phyloP scores from a whole-genome alignment of 1,284 basidiomycete genomes.

The Anthracocystis panici-leucophaei region DNA sequence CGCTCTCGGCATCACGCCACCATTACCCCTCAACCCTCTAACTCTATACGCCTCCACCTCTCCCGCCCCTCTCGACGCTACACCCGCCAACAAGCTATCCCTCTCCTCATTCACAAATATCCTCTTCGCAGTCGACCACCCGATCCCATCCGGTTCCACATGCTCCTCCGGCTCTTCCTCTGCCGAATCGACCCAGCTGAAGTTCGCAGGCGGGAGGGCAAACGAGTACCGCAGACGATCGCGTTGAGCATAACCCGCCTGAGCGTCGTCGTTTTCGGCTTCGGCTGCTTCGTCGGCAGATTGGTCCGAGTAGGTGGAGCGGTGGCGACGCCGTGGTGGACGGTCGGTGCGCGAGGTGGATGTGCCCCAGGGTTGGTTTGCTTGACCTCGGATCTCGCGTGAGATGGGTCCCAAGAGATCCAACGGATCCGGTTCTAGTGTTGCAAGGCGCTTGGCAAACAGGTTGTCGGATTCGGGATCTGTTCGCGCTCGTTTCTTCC shows the following conservation, averaged over 20 bases:
- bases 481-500: conserved; percentile 23
- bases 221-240: conserved; percentile 41
- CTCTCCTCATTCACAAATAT: conserved; percentile 37
- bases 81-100: conserved; percentile 27
- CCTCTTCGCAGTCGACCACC: conserved; percentile 37
- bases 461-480: conserved; percentile 26
- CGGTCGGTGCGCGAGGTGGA: not conserved
- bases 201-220: conserved; percentile 29
- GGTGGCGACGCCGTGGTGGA: conserved; percentile 5
- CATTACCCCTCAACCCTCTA: conserved; percentile 23
- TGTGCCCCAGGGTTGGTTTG: conserved; percentile 29
- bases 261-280: conserved; percentile 33
- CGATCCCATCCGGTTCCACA: conserved; percentile 38
- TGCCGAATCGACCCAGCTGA: conserved; percentile 24
- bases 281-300: conserved; percentile 33
- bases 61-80: conserved; percentile 13
- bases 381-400: conserved; percentile 46
- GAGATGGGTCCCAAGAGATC: conserved; percentile 39
- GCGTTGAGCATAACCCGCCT: conserved; percentile 22
- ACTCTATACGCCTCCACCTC: conserved; percentile 31
- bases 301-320: conserved; percentile 17
- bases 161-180: conserved; percentile 15
- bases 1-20: conserved; percentile 23
- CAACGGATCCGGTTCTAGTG: conserved; percentile 40
- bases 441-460: conserved; percentile 28